Evolutionary conservation across 371 early-diverging fungal genomes (phyloP).

Genomic region (Lichtheimia hyalospora): DNA sequence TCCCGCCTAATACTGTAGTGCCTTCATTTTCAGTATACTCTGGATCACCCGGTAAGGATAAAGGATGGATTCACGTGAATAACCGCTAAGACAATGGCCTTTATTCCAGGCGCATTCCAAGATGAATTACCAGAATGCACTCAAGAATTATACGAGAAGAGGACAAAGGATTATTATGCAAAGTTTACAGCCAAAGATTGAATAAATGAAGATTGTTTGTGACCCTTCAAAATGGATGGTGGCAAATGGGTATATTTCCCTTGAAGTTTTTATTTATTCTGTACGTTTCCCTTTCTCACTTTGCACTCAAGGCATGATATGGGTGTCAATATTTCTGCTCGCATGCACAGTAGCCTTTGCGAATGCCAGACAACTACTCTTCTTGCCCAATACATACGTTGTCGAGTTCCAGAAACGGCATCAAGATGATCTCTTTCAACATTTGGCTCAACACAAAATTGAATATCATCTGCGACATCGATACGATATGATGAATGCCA

Average conservation of each 20-base stretch:
- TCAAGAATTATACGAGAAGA: constrained; percentile 74
- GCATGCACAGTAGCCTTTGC: too few species aligned
- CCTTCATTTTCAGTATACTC: constrained; percentile 87
- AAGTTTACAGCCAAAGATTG: constrained; percentile 69
- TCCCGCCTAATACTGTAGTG: constrained; percentile 90
- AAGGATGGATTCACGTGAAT: too few species aligned
- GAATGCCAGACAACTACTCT: neutral
- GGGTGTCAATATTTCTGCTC: too few species aligned
- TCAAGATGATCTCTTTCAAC: constrained; percentile 15
- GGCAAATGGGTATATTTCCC: neutral
- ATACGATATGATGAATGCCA: constrained; percentile 39
- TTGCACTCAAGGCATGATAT: too few species aligned
- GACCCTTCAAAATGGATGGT: neutral
- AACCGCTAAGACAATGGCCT: neutral
- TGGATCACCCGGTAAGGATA: constrained; percentile 71
- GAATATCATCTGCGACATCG: constrained; percentile 33
- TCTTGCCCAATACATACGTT: constrained; percentile 31
- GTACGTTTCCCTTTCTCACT: neutral
- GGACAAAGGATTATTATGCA: constrained; percentile 75
- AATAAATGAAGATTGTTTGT: constrained; percentile 3
- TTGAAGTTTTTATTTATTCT: neutral
- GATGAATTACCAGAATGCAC: constrained; percentile 86
- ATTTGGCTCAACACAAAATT: constrained; percentile 26
- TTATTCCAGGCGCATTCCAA: constrained; percentile 55
- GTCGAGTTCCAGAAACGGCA: constrained; percentile 27